Conservation (phyloP, 805 yeast species). For the Crinitomyces ghanaensis region DNA sequence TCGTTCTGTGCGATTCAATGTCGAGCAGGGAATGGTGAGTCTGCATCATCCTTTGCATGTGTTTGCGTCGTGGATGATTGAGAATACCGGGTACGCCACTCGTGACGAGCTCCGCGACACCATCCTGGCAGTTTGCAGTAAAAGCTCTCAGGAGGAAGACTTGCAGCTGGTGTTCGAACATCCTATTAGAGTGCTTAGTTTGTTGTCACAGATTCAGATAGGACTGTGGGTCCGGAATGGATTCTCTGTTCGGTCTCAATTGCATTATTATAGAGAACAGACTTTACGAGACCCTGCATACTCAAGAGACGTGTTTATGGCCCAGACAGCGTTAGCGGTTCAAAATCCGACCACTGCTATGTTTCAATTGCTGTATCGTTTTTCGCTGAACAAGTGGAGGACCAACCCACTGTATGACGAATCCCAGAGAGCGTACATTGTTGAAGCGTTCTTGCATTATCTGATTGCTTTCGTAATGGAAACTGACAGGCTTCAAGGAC, state of each 20-base stretch:
- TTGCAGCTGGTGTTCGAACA: constrained; percentile 44
- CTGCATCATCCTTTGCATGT: constrained; percentile 75
- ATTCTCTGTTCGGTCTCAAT: constrained; percentile 62
- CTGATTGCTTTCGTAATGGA: constrained; percentile 61
- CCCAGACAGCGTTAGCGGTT: constrained; percentile 49
- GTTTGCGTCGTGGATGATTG: constrained; percentile 58
- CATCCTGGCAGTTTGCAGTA: constrained; percentile 5
- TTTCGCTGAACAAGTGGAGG: constrained; percentile 39
- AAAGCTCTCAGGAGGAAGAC: constrained; percentile 4
- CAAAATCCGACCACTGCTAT: constrained; percentile 46
- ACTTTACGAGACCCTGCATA: constrained; percentile 77
- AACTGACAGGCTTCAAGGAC: constrained; percentile 43
- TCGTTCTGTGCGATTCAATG: too few species aligned
- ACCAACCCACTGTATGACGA: constrained; percentile 29
- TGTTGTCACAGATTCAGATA: constrained; percentile 71
- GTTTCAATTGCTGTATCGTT: constrained; percentile 50
- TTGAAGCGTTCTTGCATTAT: constrained; percentile 68
- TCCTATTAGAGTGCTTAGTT: constrained; percentile 64
- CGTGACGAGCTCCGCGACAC: constrained; percentile 16
- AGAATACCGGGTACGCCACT: constrained; percentile 29
- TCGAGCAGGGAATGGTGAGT: constrained; percentile 42
- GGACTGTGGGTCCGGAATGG: constrained; percentile 97
- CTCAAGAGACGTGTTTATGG: constrained; percentile 61
- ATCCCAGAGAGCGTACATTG: constrained; percentile 42
- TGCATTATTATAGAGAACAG: constrained; percentile 64